Evolutionary conservation across 169 alveolate species (phyloP), one percentile per base, ranked within the genome.

Genomic region (Plasmodium gaboni): DNA sequence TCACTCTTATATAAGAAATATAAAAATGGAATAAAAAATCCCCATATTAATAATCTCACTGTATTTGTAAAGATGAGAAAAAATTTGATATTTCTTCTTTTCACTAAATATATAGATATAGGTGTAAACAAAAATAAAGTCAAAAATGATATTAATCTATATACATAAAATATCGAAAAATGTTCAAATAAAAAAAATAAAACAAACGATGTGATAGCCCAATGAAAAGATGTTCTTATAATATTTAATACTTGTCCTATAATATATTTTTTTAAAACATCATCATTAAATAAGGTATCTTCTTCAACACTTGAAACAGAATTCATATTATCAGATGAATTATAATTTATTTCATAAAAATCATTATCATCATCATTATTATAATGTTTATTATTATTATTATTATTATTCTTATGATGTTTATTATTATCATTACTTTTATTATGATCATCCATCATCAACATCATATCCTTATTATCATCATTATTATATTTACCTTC

Each of bases 191-290:
- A 15, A 24, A 60, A 68, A 48, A 80, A 51, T 80, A 80, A 71
- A 26, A 80, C 10, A 68, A 80, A 67, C 1, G 90, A 69, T 1
- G 90, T 55, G 2, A 80, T 57, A 17, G 72, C 90, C 90, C 90
- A 80, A 53, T 80, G 90, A 48, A 80, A 80, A 7, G 90, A 80
- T 17, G 90, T 80, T 50, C 90, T 80, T 7, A 80, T 68, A 8
- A 67, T 80, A 28, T 80, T 80, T 42, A 68, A 48, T 32, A 80
- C 73, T 28, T 80, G 90, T 0, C 90, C 90, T 8, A 68, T 57
- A 2, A 68, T 67, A 38, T 80, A 80, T 72, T 53, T 68, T 51
- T 80, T 80, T 46, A 80, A 80, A 28, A 80, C 55, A 46, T 80
- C 73, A 24, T 80, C 83, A 68, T 71, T 80, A 60, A 80, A 80